These are phyloP conservation scores for Saxophila tyrrhenica DNA, from an alignment of 495 filamentous ascomycete species.

Conservation along the genomic window DNA sequence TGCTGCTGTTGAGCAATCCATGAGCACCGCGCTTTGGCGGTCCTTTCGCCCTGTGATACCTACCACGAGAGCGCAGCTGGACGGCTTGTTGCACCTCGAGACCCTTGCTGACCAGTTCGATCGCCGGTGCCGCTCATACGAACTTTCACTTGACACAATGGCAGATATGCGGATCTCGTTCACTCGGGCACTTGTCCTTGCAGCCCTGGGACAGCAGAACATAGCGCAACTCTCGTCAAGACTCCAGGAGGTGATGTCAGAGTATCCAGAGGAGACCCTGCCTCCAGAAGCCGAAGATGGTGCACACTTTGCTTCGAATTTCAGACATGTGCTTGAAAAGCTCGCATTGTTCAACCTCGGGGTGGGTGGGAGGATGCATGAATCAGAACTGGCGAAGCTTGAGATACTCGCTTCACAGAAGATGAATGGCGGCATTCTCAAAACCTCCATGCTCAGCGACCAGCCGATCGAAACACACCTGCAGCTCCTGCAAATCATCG, in stretches of 20 bases:
- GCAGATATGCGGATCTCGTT: slow-evolving; percentile 24
- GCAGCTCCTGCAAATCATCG: neutral
- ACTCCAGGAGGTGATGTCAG: neutral
- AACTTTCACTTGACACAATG: slow-evolving; percentile 16
- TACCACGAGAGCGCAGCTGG: slow-evolving; percentile 38
- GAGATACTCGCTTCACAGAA: neutral
- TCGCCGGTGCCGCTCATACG: slow-evolving; percentile 39
- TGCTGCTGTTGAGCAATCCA: neutral
- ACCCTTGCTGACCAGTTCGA: slow-evolving; percentile 66
- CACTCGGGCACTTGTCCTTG: slow-evolving; percentile 14
- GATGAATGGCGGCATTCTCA: neutral
- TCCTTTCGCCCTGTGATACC: slow-evolving; percentile 55
- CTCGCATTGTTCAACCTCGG: neutral
- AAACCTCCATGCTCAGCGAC: neutral
- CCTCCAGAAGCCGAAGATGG: neutral
- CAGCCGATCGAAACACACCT: neutral
- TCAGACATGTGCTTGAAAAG: neutral
- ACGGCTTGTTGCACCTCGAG: slow-evolving; percentile 49
- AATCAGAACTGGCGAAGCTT: neutral
- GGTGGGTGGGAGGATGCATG: too few relatives aligned
- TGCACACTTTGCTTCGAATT: neutral
- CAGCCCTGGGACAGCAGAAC: slow-evolving; percentile 13
- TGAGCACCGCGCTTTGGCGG: slow-evolving; percentile 43
- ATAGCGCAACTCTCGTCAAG: slow-evolving; percentile 9
- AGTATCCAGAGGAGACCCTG: too few relatives aligned